Base-by-base conservation (phyloP, 2,329 filamentous ascomycete genomes). In the Cladosporium sp. region DNA sequence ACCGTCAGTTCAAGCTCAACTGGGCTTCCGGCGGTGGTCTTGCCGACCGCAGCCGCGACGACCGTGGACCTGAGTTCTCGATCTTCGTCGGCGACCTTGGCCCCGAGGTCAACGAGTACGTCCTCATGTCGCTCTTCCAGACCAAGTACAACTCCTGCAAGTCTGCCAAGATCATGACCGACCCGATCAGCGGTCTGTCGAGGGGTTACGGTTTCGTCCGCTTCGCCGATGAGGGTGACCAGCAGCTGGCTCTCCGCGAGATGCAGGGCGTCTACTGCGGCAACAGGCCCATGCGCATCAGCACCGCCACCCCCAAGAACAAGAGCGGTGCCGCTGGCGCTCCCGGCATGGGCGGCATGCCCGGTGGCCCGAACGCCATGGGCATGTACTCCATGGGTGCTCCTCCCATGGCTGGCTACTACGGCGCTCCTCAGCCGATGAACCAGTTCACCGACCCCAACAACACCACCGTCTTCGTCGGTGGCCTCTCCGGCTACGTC, bases 231-330 rank as follows among this genome's bases (percentile, higher is more conserved):
- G 92, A 97, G 76, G 82, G 84, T 60, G 93, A 99, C 66, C 92
- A 97, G 77, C 92, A 99, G 77, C 89, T 91, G 56, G 92, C 93
- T 57, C 80, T 99, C 18, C 86, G 86, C 47, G 93, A 99, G 76
- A 99, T 99, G 93, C 93, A 99, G 76, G 93, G 93, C 61, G 93
- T 97, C 30, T 99, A 97, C 79, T 97, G 93, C 68, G 93, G 93
- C 58, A 99, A 97, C 75, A 84, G 93, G 57, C 93, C 93, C 48
- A 99, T 99, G 93, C 87, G 93, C 65, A 97, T 99, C 68, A 95
- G 89, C 45, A 96, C 93, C 55, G 93, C 93, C 8, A 97, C 93
- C 19, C 93, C 93, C 51, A 99, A 97, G 86, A 96, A 96, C 77
- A 82, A 82, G 72, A 76, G 75, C 63, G 76, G 75, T 55, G 75